These are phyloP conservation scores for Hansfordia pulvinata DNA, from an alignment of 2,329 filamentous ascomycete species.

Conservation along the genomic window DNA sequence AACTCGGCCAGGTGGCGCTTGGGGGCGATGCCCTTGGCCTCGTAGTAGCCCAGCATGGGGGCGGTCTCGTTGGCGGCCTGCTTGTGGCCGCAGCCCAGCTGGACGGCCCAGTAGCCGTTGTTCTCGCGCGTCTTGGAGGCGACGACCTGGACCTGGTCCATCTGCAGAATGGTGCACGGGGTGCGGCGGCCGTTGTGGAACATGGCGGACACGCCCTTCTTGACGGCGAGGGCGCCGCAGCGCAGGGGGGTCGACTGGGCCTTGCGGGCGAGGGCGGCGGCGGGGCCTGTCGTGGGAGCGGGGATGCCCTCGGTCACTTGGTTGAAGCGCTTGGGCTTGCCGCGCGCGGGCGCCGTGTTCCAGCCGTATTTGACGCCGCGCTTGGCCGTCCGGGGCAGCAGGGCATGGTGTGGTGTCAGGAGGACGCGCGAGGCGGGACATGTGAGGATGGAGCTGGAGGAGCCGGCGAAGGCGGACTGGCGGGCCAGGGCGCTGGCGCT, in stretches of 20 bases:
- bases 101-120: constrained; percentile 90
- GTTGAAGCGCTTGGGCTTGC: constrained; percentile 47
- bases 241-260: constrained; percentile 50
- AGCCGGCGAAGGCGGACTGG: constrained; percentile 11
- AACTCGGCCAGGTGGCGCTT: constrained; percentile 83
- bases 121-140: constrained; percentile 67
- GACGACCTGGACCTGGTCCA: constrained; percentile 84
- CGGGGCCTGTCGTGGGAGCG: constrained; percentile 40
- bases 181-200: constrained; percentile 69
- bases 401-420: constrained; percentile 13
- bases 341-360: constrained; percentile 38
- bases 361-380: constrained; percentile 47
- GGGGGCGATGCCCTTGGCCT: constrained; percentile 65
- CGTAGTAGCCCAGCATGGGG: constrained; percentile 79
- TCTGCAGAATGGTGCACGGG: constrained; percentile 82
- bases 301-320: constrained; percentile 42
- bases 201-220: constrained; percentile 92
- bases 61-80: constrained; percentile 65
- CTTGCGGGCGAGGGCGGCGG: constrained; percentile 45
- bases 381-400: constrained; percentile 29
- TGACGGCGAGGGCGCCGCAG: constrained; percentile 71
- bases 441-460: constrained; percentile 11
- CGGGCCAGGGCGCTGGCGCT: constrained; percentile 19
- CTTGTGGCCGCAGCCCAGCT: constrained; percentile 69
- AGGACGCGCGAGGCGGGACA: constrained; percentile 17